phyloP scores from a whole-genome alignment of 805 yeast genomes.

The Schizosaccharomyces octosporus region DNA sequence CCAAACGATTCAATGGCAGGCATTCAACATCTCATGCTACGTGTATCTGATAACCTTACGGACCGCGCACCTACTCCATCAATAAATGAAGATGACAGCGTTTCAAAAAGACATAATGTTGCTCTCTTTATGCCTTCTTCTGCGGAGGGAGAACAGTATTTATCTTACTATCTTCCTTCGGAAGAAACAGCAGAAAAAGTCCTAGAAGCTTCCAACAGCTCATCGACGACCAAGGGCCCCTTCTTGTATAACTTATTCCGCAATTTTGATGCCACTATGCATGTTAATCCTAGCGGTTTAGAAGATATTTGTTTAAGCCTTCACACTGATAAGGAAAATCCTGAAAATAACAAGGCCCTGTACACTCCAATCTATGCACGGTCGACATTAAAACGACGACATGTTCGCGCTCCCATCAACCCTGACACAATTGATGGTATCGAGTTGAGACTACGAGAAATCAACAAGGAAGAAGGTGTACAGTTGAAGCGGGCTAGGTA shows the following conservation, averaged over 20 bases:
- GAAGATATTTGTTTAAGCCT: background rate
- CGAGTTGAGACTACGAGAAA: slow-evolving; percentile 41
- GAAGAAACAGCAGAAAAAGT: slow-evolving; percentile 4
- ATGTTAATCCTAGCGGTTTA: background rate
- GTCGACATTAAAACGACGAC: slow-evolving; percentile 61
- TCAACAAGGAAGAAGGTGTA: slow-evolving; percentile 43
- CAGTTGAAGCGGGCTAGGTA: slow-evolving; percentile 45
- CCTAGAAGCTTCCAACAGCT: background rate
- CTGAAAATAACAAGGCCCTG: slow-evolving; percentile 30
- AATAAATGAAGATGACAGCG: slow-evolving; percentile 5
- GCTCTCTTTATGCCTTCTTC: slow-evolving; percentile 5
- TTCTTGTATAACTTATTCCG: background rate
- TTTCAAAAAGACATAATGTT: background rate
- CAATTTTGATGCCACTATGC: background rate
- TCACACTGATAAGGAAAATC: slow-evolving; percentile 20
- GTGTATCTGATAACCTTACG: slow-evolving; percentile 22
- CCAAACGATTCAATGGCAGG: slow-evolving; percentile 89
- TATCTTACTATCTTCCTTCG: slow-evolving; percentile 19
- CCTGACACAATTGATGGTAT: slow-evolving; percentile 37
- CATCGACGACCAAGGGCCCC: background rate
- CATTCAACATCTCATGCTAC: slow-evolving; percentile 39
- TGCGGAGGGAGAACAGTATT: slow-evolving; percentile 17
- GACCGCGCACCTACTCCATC: slow-evolving; percentile 14
- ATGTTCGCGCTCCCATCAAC: slow-evolving; percentile 36
- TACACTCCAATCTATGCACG: slow-evolving; percentile 60